Percentiles rank a stretch among this genome's conserved stretches.
Evolutionary conservation across 257 asterid genomes (phyloP).

Genomic region (Craterostigma plantagineum): DNA sequence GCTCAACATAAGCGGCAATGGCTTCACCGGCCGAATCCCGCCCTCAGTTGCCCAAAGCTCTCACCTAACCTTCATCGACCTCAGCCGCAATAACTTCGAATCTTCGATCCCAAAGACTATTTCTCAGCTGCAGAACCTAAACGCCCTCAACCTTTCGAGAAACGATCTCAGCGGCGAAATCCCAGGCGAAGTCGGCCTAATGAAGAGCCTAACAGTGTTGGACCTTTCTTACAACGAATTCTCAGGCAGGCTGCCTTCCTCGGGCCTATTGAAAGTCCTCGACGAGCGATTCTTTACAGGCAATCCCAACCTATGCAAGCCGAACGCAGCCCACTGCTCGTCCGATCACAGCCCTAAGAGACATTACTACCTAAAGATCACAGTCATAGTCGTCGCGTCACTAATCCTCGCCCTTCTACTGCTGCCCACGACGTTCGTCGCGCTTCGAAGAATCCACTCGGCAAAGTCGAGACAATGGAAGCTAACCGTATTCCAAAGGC

Average conservation of each 20-base stretch:
- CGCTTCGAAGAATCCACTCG: slow-evolving; percentile 9
- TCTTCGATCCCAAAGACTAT: slow-evolving; percentile 34
- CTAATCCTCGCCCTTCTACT: slow-evolving; percentile 12
- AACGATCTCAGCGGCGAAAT: slow-evolving; percentile 39
- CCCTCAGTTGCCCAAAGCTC: slow-evolving; percentile 13
- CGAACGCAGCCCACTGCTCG: slow-evolving; percentile 18
- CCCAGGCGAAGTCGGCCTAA: slow-evolving; percentile 41
- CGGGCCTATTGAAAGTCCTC: slow-evolving; percentile 29
- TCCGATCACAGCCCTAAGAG: slow-evolving; percentile 4
- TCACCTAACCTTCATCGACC: slow-evolving; percentile 26
- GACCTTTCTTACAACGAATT: slow-evolving; percentile 66
- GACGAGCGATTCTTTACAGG: slow-evolving; percentile 34
- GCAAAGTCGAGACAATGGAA: slow-evolving; percentile 38
- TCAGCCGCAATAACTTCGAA: slow-evolving; percentile 28
- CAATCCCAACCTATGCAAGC: slow-evolving; percentile 55
- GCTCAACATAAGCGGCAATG: slow-evolving; percentile 42
- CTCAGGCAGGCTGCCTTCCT: slow-evolving; percentile 37
- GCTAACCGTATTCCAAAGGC: slow-evolving; percentile 65
- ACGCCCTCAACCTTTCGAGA: slow-evolving; percentile 47
- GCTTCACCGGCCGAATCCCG: slow-evolving; percentile 51
- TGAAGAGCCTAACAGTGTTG: slow-evolving; percentile 43
- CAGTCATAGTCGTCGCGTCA: slow-evolving; percentile 11
- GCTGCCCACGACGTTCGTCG: slow-evolving; percentile 16
- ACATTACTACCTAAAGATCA: slow-evolving; percentile 15
- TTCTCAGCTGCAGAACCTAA: slow-evolving; percentile 28